Conservation (phyloP, 2,329 filamentous ascomycete genomes). For the Ascochyta pisi region DNA sequence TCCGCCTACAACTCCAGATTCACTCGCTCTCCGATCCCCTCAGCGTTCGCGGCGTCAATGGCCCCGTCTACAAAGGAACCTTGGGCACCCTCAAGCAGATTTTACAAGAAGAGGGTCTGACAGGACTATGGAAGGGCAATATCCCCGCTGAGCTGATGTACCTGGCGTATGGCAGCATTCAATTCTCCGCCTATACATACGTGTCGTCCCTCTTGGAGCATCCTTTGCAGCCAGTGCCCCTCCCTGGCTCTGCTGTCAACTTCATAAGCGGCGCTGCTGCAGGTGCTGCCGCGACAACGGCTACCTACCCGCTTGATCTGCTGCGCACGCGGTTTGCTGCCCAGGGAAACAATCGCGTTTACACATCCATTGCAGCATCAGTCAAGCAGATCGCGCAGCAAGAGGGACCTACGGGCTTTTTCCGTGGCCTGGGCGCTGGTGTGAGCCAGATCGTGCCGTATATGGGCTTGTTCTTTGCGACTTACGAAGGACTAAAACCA, state of each 20-base stretch:
- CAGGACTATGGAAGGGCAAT: conserved; percentile 95
- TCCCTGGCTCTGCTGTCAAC: conserved; percentile 74
- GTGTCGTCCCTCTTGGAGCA: conserved; percentile 70
- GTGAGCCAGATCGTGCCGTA: conserved; percentile 90
- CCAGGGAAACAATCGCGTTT: conserved; percentile 82
- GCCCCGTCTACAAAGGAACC: conserved; percentile 73
- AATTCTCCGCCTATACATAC: conserved; percentile 88
- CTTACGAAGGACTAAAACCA: conserved; percentile 76
- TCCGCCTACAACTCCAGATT: conserved; percentile 91
- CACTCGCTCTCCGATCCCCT: conserved; percentile 81
- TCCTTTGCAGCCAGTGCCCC: conserved; percentile 53
- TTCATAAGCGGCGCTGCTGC: conserved; percentile 85
- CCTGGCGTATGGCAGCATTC: conserved; percentile 84
- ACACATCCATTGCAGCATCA: conserved; percentile 72
- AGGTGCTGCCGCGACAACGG: conserved; percentile 79
- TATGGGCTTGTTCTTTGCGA: conserved; percentile 95
- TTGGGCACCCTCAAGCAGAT: conserved; percentile 79
- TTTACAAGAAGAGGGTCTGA: conserved; percentile 79
- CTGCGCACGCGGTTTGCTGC: conserved; percentile 96
- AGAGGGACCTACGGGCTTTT: conserved; percentile 83
- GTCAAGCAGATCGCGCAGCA: conserved; percentile 74
- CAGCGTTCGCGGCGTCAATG: conserved; percentile 57
- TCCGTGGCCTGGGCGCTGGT: conserved; percentile 82
- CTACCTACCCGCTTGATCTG: conserved; percentile 92
- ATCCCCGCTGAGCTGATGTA: conserved; percentile 95